Evolutionary conservation across 2,329 filamentous ascomycete species (phyloP), one percentile per base, ranked within the genome.

Genomic region (Fusarium sp.): DNA sequence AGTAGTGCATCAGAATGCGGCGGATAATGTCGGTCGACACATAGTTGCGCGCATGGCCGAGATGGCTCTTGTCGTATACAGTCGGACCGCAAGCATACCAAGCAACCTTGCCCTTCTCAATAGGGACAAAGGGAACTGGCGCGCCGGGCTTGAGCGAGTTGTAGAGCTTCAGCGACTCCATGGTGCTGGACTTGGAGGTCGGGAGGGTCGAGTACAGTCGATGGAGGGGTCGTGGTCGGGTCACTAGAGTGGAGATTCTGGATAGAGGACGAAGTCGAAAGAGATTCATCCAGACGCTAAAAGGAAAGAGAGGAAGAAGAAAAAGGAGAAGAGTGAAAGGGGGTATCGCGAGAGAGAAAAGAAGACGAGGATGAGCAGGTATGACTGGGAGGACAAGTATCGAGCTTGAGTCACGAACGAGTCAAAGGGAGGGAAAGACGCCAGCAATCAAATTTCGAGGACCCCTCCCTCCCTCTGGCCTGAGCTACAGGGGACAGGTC

Each of bases 41-140:
- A 87, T 97, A 97, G 83, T 97, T 97, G 73, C 94, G 87, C 31
- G 93, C 94, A 81, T 97, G 94, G 31, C 94, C 91, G 47, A 95
- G 81, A 83, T 95, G 93, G 67, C 91, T 88, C 82, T 94, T 91
- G 78, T 95, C 93, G 78, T 95, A 95, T 43, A 92, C 90, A 4
- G 94, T 97, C 62, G 94, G 94, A 16, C 94, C 94, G 83, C 94
- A 97, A 72, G 91, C 92, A 80, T 97, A 97, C 94, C 94, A 97
- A 6, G 89, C 90, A 30, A 97, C 88, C 77, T 91, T 91, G 28
- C 89, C 88, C 9, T 86, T 84, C 76, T 95, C 90, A 50, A 93
- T 86, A 13, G 94, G 93, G 44, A 91, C 83, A 76, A 97, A 96
- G 6, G 90, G 88, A 46, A 91, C 91, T 76, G 95, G 93, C 11